Evolutionary conservation across 2,329 filamentous ascomycete genomes (phyloP), one percentile per base, ranked within the genome.

Genomic region (Epichloe sp.): DNA sequence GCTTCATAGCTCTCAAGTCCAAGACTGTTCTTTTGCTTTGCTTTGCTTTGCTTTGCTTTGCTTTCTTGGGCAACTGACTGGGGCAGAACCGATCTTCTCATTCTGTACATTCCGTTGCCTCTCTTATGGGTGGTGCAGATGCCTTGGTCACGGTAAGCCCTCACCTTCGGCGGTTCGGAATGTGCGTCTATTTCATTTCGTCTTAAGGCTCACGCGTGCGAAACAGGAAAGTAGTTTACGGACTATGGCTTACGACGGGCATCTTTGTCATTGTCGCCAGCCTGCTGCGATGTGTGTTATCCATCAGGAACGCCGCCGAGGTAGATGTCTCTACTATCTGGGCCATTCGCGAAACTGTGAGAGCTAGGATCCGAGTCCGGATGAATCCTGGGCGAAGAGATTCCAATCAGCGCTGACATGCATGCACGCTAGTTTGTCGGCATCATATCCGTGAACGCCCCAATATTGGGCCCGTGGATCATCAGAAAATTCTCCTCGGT

Each of bases 271-370:
- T 61, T n/a, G 52, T 60, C 7, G 58, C 59, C 2, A 58, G 53
- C 6, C 51, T 61, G 10, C 51, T 61, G 38, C 50, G 59, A 36
- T 61, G 58, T 48, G 44, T 60, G 14, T 48, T 59, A 5, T 60
- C 53, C 23, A 49, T 61, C 5, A 40, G 50, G 36, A 54, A 59
- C 42, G 54, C 55, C 11, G 40, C 45, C 26, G 52, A 56, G 17
- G 56, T 60, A 15, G 57, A 60, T 43, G 52, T 60, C 2, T 55
- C 54, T 8, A 60, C 57, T 15, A 60, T 60, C 23, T 60, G 58
- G 58, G 57, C 59, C 3, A 61, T 60, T 47, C 57, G 59, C 52
- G 58, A 60, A 51, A 60, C 58, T 6, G 57, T 58, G 42, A 55
- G 56, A 34, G 5, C n/a, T 8, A 17, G 10, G 34, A 19, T 11